Base-by-base conservation (phyloP, 345 rosid species). In the Laguncularia racemosa region DNA sequence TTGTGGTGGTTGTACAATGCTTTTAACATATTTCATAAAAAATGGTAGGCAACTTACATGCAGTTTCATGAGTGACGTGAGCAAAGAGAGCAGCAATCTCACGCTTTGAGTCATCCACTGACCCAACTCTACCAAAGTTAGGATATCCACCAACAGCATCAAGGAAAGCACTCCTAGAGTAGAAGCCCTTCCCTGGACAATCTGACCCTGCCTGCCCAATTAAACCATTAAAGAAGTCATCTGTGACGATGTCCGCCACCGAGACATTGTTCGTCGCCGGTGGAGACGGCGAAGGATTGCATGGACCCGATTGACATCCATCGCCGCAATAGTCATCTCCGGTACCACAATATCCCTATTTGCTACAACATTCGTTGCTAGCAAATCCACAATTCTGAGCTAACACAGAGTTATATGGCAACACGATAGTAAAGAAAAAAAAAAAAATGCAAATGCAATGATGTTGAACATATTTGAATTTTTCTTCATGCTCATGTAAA, bases 71-170 rank as follows among this genome's bases (percentile, higher is more conserved):
- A 0, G 81, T 71, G 26, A 78, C 69, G 18, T 78, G 81, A 23
- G 78, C 86, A 13, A 81, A 81, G 53, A 73, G 71, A 0, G 81
- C 81, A 0, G 81, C 81, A 3, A 78, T 69, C 66, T 81, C 86
- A n/a, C 84, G 70, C 60, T 62, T 78, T 7, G 86, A 78, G 55
- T 59, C 69, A 16, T 67, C 76, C 7, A 12, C 47, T 0, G 79
- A 51, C 2, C 78, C 82, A 3, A 63, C 33, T 7, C 60, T 73
- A 3, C 77, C 83, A 11, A 81, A 81, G 3, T 59, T 50, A 28
- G 75, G 46, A 6, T 53, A 81, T 1, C 61, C 46, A 46, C 48
- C 55, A 0, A 55, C 48, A 11, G 78, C 82, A 18, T 45, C 63
- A 0, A 79, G 60, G 53, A 82, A 76, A 14, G 62, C 67, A 46